Percentiles rank a stretch among this genome's conserved stretches.
These are phyloP conservation scores for Dianthus caryophyllus DNA, from an alignment of 148 eudicot species.

Conservation along the genomic window DNA sequence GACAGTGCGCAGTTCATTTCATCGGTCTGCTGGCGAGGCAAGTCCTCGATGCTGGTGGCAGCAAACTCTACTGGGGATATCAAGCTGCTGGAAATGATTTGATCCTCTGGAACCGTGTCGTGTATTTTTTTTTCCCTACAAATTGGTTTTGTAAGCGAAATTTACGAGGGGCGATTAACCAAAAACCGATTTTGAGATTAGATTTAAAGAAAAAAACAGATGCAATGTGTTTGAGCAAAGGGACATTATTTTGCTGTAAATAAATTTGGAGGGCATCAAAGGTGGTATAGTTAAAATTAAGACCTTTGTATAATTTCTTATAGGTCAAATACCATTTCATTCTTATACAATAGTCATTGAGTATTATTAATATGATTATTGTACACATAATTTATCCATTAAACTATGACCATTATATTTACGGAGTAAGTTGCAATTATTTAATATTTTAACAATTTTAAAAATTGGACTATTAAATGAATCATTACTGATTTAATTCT, in stretches of 20 bases:
- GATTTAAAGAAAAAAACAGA: conserved; percentile 13
- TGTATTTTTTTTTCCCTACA: background rate
- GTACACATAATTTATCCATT: too few species aligned
- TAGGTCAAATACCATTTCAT: conserved; percentile 17
- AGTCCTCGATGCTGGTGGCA: conserved; percentile 78
- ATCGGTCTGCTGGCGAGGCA: conserved; percentile 90
- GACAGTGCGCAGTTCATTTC: conserved; percentile 77
- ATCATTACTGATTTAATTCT: too few species aligned
- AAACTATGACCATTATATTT: too few species aligned
- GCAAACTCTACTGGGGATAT: conserved; percentile 89
- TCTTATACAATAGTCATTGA: too few species aligned
- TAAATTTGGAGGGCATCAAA: conserved; percentile 21
- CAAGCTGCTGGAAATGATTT: conserved; percentile 84
- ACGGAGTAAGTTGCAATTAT: too few species aligned
- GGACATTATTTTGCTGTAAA: conserved; percentile 29
- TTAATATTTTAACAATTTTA: too few species aligned
- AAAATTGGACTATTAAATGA: too few species aligned
- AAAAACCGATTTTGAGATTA: conserved; percentile 27
- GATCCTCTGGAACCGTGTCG: conserved; percentile 5
- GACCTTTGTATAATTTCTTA: conserved; percentile 27
- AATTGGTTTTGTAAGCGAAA: conserved; percentile 3
- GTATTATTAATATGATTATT: too few species aligned
- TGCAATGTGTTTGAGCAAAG: conserved; percentile 15
- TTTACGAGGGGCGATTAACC: conserved; percentile 20
- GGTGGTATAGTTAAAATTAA: conserved; percentile 17